phyloP scores from a whole-genome alignment of 345 rosid genomes.

The Combretum micranthum region DNA sequence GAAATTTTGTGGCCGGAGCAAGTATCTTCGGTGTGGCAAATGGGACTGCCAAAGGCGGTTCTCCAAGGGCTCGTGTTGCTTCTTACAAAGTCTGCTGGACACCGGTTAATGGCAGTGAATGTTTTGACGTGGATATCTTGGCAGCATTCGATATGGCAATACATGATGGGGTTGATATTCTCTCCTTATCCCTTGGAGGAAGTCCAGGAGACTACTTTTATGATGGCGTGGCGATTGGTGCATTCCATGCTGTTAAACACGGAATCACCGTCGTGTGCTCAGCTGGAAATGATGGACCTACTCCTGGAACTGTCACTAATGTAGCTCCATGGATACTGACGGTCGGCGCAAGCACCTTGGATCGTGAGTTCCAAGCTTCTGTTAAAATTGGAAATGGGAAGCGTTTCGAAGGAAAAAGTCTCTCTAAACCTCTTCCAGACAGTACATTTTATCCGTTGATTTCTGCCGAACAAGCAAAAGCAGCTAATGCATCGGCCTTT shows the following conservation, averaged over 20 bases:
- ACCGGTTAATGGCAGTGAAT: conserved; percentile 8
- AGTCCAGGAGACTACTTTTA: conserved; percentile 15
- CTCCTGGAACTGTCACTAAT: conserved; percentile 27
- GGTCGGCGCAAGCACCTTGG: conserved; percentile 56
- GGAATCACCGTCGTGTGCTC: conserved; percentile 43
- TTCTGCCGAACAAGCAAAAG: conserved; percentile 21
- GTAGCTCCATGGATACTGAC: conserved; percentile 59
- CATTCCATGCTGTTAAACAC: conserved; percentile 40
- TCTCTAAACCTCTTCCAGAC: conserved; percentile 27
- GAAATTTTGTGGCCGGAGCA: conserved; percentile 31
- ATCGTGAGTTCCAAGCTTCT: conserved; percentile 31
- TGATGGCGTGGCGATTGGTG: conserved; percentile 33
- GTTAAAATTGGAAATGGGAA: conserved; percentile 33
- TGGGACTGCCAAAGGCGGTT: conserved; percentile 49
- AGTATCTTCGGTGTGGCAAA: conserved; percentile 18
- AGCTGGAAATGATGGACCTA: conserved; percentile 46
- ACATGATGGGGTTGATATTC: conserved; percentile 46
- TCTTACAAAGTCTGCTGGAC: conserved; percentile 56
- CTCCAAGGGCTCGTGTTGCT: conserved; percentile 49
- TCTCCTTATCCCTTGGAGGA: conserved; percentile 47
- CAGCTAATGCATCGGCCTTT: conserved; percentile 13
- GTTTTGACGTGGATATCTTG: conserved; percentile 43
- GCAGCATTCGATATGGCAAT: conserved; percentile 44
- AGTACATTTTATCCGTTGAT: conserved; percentile 29
- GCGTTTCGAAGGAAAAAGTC: conserved; percentile 35